A percentile compares a stretch with the other conserved stretches of the same genome.
phyloP scores from a whole-genome alignment of 164 flowering plant species.

The Aristolochia californica region DNA sequence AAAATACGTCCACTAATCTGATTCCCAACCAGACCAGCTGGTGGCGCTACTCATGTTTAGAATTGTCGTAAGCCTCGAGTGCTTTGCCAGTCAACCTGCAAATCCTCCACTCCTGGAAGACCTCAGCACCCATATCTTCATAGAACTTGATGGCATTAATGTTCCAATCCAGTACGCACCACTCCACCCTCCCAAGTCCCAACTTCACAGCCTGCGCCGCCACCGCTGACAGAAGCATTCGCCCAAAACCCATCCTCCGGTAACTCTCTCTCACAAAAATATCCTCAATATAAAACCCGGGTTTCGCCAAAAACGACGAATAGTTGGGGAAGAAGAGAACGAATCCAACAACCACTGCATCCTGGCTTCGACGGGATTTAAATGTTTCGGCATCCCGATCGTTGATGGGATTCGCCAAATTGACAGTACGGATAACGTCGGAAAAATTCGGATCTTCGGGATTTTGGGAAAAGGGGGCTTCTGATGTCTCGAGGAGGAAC shows the following conservation, averaged over 20 bases:
- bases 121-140: conserved; percentile 80
- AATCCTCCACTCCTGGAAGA: conserved; percentile 70
- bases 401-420: conserved; percentile 25
- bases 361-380: conserved; percentile 5
- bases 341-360: conserved; percentile 54
- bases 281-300: conserved; percentile 84
- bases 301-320: conserved; percentile 62
- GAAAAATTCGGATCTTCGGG: conserved; percentile 10
- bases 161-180: conserved; percentile 93
- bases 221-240: conserved; percentile 59
- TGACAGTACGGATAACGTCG: conserved; percentile 19
- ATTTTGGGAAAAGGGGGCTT: conserved; percentile 6
- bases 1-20: no score
- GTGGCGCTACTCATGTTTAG: not conserved
- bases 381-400: conserved; percentile 50
- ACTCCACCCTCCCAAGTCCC: conserved; percentile 81
- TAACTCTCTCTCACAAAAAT: conserved; percentile 71
- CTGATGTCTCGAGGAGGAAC: conserved; percentile 62
- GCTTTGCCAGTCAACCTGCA: conserved; percentile 61
- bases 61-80: conserved; percentile 15
- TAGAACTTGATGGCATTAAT: conserved; percentile 75
- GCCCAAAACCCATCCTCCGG: conserved; percentile 68
- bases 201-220: conserved; percentile 70
- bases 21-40: no score
- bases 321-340: conserved; percentile 81